phyloP scores from a whole-genome alignment of 176 grass and related monocot species.

The Poa pratensis region DNA sequence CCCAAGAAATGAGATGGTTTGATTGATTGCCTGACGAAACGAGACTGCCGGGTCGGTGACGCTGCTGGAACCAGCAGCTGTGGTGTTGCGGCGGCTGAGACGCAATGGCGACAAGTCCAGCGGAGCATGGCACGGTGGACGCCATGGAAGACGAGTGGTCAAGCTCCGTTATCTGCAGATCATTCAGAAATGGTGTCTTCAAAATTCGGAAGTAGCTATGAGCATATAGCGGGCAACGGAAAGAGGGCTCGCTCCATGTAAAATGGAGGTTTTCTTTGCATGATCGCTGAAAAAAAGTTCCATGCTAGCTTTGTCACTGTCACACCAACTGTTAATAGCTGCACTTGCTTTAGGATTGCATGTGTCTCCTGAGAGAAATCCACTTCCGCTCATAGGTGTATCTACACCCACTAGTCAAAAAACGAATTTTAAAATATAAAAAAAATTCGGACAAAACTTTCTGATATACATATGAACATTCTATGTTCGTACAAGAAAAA shows the following conservation, averaged over 20 bases:
- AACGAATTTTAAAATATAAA: too few relatives aligned
- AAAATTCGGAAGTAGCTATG: neutral
- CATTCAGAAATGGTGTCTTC: neutral
- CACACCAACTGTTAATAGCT: neutral
- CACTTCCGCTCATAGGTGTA: neutral
- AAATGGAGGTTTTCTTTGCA: slow-evolving; percentile 46
- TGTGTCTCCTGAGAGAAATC: neutral
- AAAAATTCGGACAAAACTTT: too few relatives aligned
- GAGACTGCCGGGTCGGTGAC: neutral
- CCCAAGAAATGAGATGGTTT: neutral
- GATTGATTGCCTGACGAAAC: slow-evolving; percentile 8
- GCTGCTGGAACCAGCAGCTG: neutral
- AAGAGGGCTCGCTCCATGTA: slow-evolving; percentile 9
- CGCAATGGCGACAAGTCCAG: neutral
- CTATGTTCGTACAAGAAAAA: too few relatives aligned
- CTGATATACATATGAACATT: too few relatives aligned
- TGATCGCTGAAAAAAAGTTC: slow-evolving; percentile 11
- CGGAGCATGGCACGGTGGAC: neutral
- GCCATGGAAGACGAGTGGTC: slow-evolving; percentile 3
- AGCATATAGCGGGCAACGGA: neutral
- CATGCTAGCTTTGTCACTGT: neutral
- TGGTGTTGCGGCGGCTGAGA: neutral
- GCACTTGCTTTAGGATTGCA: neutral
- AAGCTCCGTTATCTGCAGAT: neutral
- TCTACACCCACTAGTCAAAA: too few relatives aligned